Percentiles rank a stretch among this genome's conserved stretches.
Conservation (phyloP, 2,329 filamentous ascomycete genomes). For the Trichoderma aggressivum region DNA sequence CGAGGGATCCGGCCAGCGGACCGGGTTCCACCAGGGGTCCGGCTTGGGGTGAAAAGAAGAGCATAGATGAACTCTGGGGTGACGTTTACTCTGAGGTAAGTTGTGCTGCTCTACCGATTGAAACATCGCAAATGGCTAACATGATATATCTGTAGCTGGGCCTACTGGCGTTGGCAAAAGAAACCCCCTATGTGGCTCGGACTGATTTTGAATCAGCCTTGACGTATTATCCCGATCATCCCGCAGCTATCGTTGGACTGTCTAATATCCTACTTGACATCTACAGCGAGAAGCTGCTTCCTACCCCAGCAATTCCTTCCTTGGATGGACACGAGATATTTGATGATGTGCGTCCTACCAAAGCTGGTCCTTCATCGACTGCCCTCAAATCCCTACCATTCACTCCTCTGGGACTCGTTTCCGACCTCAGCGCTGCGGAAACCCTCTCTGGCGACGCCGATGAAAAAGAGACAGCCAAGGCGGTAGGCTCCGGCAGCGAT, state of each 20-base stretch:
- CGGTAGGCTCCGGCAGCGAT: constrained; percentile 13
- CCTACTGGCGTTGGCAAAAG: constrained; percentile 60
- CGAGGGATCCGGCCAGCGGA: constrained; percentile 60
- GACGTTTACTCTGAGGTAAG: constrained; percentile 80
- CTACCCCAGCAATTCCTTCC: constrained; percentile 50
- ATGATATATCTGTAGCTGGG: constrained; percentile 48
- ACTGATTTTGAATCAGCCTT: constrained; percentile 79
- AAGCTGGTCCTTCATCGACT: neutral
- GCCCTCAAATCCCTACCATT: constrained; percentile 36
- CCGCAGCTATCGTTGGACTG: constrained; percentile 74
- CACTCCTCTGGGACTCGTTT: constrained; percentile 47
- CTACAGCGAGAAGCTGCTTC: constrained; percentile 66
- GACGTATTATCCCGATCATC: constrained; percentile 74
- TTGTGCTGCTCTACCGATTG: constrained; percentile 12
- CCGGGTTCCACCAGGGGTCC: constrained; percentile 59
- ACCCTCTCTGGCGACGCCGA: constrained; percentile 18
- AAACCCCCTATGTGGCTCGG: constrained; percentile 64
- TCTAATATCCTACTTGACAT: constrained; percentile 84
- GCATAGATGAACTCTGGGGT: constrained; percentile 77
- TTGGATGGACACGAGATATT: constrained; percentile 29
- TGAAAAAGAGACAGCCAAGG: constrained; percentile 20
- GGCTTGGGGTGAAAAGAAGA: constrained; percentile 77
- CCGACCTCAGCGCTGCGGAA: constrained; percentile 24
- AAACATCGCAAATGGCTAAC: constrained; percentile 25
- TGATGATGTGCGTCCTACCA: constrained; percentile 3